Conservation (phyloP, 2,329 filamentous ascomycete species). For the Xylaria sp. region DNA sequence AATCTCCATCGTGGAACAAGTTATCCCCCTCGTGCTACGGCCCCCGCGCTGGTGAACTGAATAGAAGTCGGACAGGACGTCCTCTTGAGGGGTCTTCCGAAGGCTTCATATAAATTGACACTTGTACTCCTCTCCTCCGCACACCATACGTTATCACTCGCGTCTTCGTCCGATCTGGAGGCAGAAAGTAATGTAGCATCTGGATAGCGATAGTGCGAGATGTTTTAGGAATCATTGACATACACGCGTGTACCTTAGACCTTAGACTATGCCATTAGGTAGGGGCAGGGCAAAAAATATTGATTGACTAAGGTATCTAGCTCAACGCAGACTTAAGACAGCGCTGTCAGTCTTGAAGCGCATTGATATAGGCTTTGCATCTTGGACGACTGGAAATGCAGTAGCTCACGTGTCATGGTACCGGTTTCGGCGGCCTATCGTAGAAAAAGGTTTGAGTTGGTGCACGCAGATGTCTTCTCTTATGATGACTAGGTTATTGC, state of each 20-base stretch:
- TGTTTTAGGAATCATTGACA: background rate
- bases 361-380: too few relatives aligned
- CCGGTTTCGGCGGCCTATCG: too few relatives aligned
- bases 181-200: background rate
- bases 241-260: background rate
- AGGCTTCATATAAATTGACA: background rate
- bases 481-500: too few relatives aligned
- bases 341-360: too few relatives aligned
- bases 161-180: background rate
- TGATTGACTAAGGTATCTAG: too few relatives aligned
- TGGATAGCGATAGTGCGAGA: background rate
- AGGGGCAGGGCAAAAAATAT: background rate
- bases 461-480: too few relatives aligned
- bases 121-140: background rate
- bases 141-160: background rate
- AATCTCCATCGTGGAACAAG: background rate
- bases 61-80: background rate
- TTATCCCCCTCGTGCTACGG: background rate
- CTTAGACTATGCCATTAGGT: background rate
- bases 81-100: background rate
- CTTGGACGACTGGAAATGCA: too few relatives aligned
- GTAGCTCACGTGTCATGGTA: too few relatives aligned
- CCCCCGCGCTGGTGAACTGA: background rate
- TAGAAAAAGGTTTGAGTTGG: too few relatives aligned
- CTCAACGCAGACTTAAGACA: too few relatives aligned